A percentile compares a stretch with the other conserved stretches of the same genome.
Conservation (phyloP, 73 alveolate species). For the Stentor roeselii region DNA sequence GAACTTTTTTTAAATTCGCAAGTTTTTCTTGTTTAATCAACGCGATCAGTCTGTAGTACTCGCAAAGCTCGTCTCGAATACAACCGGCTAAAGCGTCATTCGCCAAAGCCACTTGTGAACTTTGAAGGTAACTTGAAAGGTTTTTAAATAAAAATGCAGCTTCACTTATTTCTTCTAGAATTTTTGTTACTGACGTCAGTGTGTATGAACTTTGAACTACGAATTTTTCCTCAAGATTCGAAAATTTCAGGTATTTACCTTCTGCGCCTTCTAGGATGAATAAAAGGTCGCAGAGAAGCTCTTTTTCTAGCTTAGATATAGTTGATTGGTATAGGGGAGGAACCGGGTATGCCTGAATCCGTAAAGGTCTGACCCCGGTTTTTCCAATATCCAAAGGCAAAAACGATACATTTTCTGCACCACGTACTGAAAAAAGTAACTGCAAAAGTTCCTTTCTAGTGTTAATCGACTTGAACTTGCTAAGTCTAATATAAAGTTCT, state of each 20-base stretch:
- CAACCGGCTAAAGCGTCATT: constrained; percentile 68
- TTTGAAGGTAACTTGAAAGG: constrained; percentile 58
- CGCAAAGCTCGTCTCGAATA: constrained; percentile 78
- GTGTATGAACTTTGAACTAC: constrained; percentile 57
- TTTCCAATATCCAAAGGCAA: background rate
- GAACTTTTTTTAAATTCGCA: constrained; percentile 69
- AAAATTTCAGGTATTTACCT: constrained; percentile 75
- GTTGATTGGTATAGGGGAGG: background rate
- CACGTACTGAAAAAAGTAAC: background rate
- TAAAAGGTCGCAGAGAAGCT: constrained; percentile 72
- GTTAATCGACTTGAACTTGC: background rate
- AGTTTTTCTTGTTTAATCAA: constrained; percentile 61
- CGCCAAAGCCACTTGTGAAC: constrained; percentile 52
- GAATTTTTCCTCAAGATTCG: constrained; percentile 69
- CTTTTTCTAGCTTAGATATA: constrained; percentile 51
- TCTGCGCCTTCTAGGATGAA: constrained; percentile 82
- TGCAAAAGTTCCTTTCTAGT: background rate
- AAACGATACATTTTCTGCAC: background rate
- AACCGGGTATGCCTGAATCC: background rate
- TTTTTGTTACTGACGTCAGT: constrained; percentile 44
- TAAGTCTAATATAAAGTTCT: background rate
- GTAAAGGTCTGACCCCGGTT: background rate
- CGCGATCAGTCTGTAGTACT: constrained; percentile 79
- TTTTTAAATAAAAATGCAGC: constrained; percentile 81
- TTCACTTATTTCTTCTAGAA: constrained; percentile 75